Evolutionary conservation across 2,329 filamentous ascomycete species (phyloP).

Genomic region (Leptographium radiaticola): DNA sequence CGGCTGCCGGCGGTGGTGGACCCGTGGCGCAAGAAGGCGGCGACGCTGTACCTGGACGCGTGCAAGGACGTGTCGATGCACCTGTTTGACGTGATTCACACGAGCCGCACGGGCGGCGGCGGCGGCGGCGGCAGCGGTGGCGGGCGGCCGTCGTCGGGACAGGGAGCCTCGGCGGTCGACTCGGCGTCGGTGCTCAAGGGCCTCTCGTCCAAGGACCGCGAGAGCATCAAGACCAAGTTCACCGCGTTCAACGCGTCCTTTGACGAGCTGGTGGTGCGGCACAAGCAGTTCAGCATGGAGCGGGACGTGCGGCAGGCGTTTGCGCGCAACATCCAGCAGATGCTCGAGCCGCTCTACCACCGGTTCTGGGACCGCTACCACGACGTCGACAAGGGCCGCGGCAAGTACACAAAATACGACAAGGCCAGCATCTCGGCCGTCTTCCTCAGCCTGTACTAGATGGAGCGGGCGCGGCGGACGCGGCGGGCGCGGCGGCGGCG

Average conservation of each 20-base stretch:
- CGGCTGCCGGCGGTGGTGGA: conserved; percentile 54
- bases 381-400: conserved; percentile 93
- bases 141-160: conserved; percentile 55
- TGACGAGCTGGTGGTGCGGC: conserved; percentile 72
- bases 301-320: conserved; percentile 72
- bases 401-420: conserved; percentile 97
- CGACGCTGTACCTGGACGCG: conserved; percentile 66
- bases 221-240: conserved; percentile 94
- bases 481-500: too few relatives aligned
- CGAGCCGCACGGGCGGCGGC: conserved; percentile 46
- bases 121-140: conserved; percentile 8
- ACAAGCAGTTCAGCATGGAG: conserved; percentile 83
- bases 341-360: conserved; percentile 88
- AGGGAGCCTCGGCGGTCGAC: conserved; percentile 45
- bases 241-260: conserved; percentile 81
- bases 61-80: conserved; percentile 81
- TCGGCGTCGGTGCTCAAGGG: conserved; percentile 74
- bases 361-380: conserved; percentile 96
- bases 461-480: not conserved
- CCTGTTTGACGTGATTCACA: conserved; percentile 85
- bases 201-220: conserved; percentile 80
- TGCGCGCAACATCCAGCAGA: conserved; percentile 72
- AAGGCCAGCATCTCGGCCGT: conserved; percentile 64
- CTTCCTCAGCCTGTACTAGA: conserved; percentile 38
- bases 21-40: conserved; percentile 76